Percentiles rank a stretch among this genome's conserved stretches.
Evolutionary conservation across 805 yeast genomes (phyloP).

Genomic region (Saccharomyces kudriavzevii): DNA sequence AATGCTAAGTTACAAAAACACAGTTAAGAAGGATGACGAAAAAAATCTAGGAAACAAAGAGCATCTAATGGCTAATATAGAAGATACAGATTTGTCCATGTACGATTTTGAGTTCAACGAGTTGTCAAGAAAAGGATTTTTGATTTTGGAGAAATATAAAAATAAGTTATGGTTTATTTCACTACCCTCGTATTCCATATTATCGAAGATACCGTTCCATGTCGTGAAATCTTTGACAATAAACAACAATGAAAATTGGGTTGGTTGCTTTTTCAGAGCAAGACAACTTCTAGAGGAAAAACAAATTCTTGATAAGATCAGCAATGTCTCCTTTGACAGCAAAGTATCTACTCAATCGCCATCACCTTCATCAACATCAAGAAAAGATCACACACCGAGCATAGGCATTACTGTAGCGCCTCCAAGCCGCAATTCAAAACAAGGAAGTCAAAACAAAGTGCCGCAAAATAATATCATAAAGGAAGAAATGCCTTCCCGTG

Average conservation of each 20-base stretch:
- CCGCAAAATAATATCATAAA: neutral
- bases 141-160: conserved; percentile 54
- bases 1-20: conserved; percentile 10
- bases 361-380: conserved; percentile 1
- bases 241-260: conserved; percentile 45
- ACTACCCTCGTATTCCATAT: conserved; percentile 28
- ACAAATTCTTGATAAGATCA: conserved; percentile 6
- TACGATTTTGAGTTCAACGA: conserved; percentile 75
- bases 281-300: conserved; percentile 44
- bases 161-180: conserved; percentile 53
- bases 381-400: conserved; percentile 1
- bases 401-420: neutral
- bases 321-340: conserved; percentile 6
- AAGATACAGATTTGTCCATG: conserved; percentile 54
- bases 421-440: neutral
- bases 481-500: neutral
- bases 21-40: neutral
- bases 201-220: conserved; percentile 7
- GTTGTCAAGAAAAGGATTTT: conserved; percentile 46
- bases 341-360: conserved; percentile 1
- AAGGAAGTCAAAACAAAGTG: neutral
- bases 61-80: conserved; percentile 20
- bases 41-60: neutral
- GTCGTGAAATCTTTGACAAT: neutral
- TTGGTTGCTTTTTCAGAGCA: conserved; percentile 59